phyloP scores from a whole-genome alignment of 768 basidiomycete species.

The Leucosporidium scottii region DNA sequence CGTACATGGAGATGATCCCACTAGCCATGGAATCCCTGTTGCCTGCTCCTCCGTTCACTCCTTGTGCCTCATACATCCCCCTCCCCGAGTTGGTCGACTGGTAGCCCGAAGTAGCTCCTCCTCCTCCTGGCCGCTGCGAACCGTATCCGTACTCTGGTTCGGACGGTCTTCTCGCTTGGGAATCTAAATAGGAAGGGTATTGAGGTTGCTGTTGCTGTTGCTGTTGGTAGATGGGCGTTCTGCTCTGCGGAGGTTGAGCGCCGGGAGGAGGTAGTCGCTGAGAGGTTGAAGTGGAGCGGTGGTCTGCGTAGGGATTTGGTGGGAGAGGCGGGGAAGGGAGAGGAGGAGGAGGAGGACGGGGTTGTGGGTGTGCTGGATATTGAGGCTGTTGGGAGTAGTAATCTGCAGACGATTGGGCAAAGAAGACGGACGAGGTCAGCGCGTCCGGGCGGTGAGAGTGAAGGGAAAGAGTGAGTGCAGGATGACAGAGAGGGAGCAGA shows the following conservation, averaged over 20 bases:
- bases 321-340: constrained; percentile 8
- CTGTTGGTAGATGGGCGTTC: background rate
- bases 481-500: too few species aligned
- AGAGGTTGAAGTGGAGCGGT: background rate
- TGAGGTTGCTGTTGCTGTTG: background rate
- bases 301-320: background rate
- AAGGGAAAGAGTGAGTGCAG: too few species aligned
- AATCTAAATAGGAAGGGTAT: too few species aligned
- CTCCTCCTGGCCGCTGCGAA: too few species aligned
- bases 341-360: background rate
- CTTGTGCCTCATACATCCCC: too few species aligned
- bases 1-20: constrained; percentile 20
- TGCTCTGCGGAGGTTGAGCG: background rate
- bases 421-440: too few species aligned
- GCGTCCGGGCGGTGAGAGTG: too few species aligned
- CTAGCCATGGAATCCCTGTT: constrained; percentile 1
- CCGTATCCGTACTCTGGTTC: too few species aligned
- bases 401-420: background rate
- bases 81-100: too few species aligned
- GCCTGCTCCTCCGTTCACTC: too few species aligned
- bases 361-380: background rate
- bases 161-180: too few species aligned
- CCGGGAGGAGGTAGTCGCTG: background rate
- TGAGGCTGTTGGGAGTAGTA: background rate
- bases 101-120: too few species aligned